Percentiles rank a stretch among this genome's conserved stretches.
Evolutionary conservation across 2,329 filamentous ascomycete species (phyloP).

Genomic region (Peltaster fructicola): DNA sequence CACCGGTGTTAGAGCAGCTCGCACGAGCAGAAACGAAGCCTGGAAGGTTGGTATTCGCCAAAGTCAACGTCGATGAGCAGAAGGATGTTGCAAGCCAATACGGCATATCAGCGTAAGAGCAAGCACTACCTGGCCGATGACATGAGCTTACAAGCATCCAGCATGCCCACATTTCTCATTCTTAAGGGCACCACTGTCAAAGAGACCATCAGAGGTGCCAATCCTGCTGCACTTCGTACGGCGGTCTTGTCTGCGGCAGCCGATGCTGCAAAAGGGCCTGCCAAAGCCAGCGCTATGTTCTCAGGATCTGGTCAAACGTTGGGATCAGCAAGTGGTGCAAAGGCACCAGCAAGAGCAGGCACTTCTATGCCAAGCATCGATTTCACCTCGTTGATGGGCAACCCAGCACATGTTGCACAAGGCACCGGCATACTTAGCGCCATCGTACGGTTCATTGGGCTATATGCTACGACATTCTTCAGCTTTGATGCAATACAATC

Average conservation of each 20-base stretch:
- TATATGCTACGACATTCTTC: slow-evolving; percentile 29
- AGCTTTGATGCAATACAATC: slow-evolving; percentile 26
- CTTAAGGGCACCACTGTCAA: slow-evolving; percentile 25
- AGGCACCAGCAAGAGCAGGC: slow-evolving; percentile 7
- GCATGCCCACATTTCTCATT: slow-evolving; percentile 33
- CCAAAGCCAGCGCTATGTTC: slow-evolving; percentile 17
- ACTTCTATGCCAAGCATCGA: slow-evolving; percentile 7
- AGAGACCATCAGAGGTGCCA: slow-evolving; percentile 31
- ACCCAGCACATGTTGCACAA: slow-evolving; percentile 15
- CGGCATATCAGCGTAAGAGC: slow-evolving; percentile 26
- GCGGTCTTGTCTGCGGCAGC: slow-evolving; percentile 28
- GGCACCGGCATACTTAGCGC: slow-evolving; percentile 21
- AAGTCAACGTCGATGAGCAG: slow-evolving; percentile 38
- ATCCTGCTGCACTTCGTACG: slow-evolving; percentile 29
- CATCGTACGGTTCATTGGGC: slow-evolving; percentile 26
- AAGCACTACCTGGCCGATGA: neutral
- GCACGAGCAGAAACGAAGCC: slow-evolving; percentile 32
- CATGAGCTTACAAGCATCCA: slow-evolving; percentile 2
- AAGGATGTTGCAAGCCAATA: slow-evolving; percentile 32
- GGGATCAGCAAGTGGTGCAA: slow-evolving; percentile 4
- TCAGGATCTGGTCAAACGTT: slow-evolving; percentile 26
- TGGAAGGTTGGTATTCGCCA: slow-evolving; percentile 32
- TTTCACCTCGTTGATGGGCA: slow-evolving; percentile 10
- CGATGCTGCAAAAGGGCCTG: slow-evolving; percentile 22
- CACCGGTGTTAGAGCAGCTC: slow-evolving; percentile 33